Base-by-base conservation (phyloP, 2,329 filamentous ascomycete species). In the Escovopsis sp. region DNA sequence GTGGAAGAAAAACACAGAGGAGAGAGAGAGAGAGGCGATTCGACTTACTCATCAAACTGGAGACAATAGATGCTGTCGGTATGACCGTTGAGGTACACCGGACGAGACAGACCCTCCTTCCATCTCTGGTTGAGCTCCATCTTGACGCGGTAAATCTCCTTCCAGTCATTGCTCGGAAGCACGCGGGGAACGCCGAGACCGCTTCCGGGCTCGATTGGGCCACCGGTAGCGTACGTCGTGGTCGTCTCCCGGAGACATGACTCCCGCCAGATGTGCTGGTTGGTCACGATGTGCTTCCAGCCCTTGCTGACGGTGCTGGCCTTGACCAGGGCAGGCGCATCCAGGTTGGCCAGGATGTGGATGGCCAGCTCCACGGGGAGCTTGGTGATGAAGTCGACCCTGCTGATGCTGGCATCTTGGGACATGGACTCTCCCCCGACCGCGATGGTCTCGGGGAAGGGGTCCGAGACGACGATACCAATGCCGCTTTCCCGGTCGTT, bases 51-150 rank as follows among this genome's bases (percentile, higher is more conserved):
- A 59, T 98, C 91, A 58, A 96, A 98, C 57, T 98, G 91, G 43
- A 94, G 76, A 61, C 91, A 98, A 64, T 98, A 98, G 43, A 98
- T 93, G 50, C 87, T 95, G 59, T 98, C 91, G 24, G 80, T 79
- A 58, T 98, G 91, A 2, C 91, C 91, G 53, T 91, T 86, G 16
- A 98, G 72, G 59, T 95, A 96, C 43, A 94, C 78, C 1, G 86
- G 81, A 37, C 77, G 80, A 8, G 87, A 84, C 49, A 80, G 79
- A 43, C 84, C 82, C 39, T 79, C 67, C 52, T 76, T 79, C 91
- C 91, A 98, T 47, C 84, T 77, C 49, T 71, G 67, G 51, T 86
- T 81, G 46, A 98, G 71, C 47, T 82, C 73, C 45, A 79, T 74
- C 50, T 84, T 81, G 36, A 84, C 81, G 51, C 77, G 70, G 59